These are phyloP conservation scores for Aspergillus sclerotioniger DNA, from an alignment of 495 filamentous ascomycete species.

Conservation along the genomic window DNA sequence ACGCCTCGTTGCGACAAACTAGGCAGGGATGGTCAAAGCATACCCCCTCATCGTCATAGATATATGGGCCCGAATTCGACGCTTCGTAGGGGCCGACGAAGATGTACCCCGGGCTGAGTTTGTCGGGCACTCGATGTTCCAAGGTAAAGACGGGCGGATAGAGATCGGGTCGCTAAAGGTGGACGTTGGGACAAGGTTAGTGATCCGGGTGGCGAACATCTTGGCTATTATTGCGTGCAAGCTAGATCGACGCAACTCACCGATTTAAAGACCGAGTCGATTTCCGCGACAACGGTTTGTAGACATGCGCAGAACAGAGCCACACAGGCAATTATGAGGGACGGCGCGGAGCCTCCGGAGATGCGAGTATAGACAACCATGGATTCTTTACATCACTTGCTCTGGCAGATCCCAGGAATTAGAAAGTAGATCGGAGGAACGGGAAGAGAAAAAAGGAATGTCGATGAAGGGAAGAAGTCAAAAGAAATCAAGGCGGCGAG, in stretches of 20 bases:
- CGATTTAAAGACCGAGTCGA: constrained; percentile 20
- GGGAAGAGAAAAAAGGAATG: constrained; percentile 5
- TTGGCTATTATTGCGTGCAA: constrained; percentile 2
- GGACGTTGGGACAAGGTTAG: constrained; percentile 12
- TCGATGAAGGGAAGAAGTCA: background rate
- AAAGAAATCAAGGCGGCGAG: background rate
- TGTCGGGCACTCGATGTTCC: constrained; percentile 26
- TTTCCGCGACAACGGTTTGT: constrained; percentile 11
- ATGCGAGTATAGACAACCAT: constrained; percentile 19
- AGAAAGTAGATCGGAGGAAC: background rate
- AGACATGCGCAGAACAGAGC: constrained; percentile 4
- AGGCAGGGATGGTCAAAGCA: constrained; percentile 11
- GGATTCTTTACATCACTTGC: constrained; percentile 22
- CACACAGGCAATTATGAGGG: background rate
- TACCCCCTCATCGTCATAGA: constrained; percentile 46
- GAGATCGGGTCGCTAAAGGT: constrained; percentile 40
- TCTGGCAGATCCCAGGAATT: background rate
- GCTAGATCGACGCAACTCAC: constrained; percentile 13
- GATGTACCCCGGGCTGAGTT: constrained; percentile 42
- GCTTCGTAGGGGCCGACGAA: constrained; percentile 44
- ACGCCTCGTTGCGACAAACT: background rate
- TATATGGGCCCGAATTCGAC: constrained; percentile 43
- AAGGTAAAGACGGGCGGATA: constrained; percentile 35
- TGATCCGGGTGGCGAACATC: constrained; percentile 5
- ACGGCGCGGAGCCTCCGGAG: constrained; percentile 15